These are phyloP conservation scores for Leucocoprinus birnbaumii DNA, from an alignment of 768 basidiomycete species.

Conservation along the genomic window DNA sequence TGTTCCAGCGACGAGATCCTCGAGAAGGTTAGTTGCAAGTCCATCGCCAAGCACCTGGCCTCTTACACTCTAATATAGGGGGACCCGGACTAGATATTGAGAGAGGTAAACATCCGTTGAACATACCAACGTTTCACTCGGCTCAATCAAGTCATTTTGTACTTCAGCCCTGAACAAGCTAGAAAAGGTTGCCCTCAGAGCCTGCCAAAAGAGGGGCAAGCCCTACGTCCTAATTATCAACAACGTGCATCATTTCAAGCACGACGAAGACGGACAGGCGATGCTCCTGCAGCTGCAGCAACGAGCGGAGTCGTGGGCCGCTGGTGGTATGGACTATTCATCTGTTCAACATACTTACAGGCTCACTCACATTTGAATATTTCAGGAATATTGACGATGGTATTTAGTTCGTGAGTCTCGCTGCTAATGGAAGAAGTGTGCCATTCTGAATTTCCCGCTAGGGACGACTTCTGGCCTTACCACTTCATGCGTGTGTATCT, in stretches of 20 bases:
- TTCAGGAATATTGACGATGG: slow-evolving; percentile 70
- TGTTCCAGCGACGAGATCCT: slow-evolving; percentile 84
- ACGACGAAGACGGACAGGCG: slow-evolving; percentile 72
- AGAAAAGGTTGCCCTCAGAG: slow-evolving; percentile 78
- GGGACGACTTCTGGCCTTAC: slow-evolving; percentile 4
- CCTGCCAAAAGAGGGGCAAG: slow-evolving; percentile 49
- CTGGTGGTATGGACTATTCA: slow-evolving; percentile 50
- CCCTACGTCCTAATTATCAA: slow-evolving; percentile 83
- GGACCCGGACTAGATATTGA: slow-evolving; percentile 82
- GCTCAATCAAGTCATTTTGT: not conserved
- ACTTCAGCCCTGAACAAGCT: slow-evolving; percentile 73
- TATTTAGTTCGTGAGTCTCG: slow-evolving; percentile 65
- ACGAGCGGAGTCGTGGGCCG: slow-evolving; percentile 83
- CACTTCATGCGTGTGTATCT: not conserved
- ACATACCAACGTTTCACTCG: not conserved
- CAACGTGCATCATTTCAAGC: slow-evolving; percentile 73
- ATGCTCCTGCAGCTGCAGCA: slow-evolving; percentile 87
- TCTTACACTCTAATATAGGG: slow-evolving; percentile 29
- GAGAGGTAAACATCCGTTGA: slow-evolving; percentile 45
- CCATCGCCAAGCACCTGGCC: not conserved
- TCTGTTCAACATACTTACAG: slow-evolving; percentile 7
- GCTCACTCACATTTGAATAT: not conserved
- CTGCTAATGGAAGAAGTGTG: slow-evolving; percentile 10
- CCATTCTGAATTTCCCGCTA: slow-evolving; percentile 11
- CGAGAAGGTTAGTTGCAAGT: slow-evolving; percentile 51